A percentile compares a stretch with the other conserved stretches of the same genome.
These are phyloP conservation scores for Paramecium primaurelia DNA, from an alignment of 73 alveolate species.

Conservation along the genomic window DNA sequence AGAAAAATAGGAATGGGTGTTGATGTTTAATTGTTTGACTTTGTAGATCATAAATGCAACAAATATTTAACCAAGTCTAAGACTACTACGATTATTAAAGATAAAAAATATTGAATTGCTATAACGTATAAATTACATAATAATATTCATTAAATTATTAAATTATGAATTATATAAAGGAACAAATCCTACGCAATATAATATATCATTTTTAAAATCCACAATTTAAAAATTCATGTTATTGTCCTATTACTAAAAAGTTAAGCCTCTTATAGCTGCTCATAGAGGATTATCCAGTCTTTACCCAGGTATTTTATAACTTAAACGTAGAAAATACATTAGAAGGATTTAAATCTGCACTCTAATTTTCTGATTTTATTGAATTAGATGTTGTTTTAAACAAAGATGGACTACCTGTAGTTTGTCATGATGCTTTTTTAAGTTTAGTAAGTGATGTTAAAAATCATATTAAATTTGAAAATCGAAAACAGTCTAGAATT, in stretches of 20 bases:
- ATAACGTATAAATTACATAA: not conserved
- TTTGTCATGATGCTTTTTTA: conserved; percentile 28
- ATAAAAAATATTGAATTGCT: not conserved
- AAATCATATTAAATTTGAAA: not conserved
- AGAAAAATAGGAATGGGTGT: conserved; percentile 24
- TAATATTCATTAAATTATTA: not conserved
- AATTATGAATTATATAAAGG: not conserved
- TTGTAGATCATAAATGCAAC: not conserved
- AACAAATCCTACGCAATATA: not conserved
- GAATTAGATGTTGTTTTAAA: conserved; percentile 29
- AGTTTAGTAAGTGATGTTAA: not conserved
- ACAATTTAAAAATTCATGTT: not conserved
- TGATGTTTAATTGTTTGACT: not conserved
- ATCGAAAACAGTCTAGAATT: not conserved
- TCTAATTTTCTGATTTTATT: conserved; percentile 6
- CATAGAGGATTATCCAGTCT: conserved; percentile 21
- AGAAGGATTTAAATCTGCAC: not conserved
- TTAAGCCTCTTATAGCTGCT: conserved; percentile 37
- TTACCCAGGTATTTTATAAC: not conserved
- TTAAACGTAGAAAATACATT: conserved; percentile 8
- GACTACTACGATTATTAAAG: not conserved
- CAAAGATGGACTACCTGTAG: not conserved
- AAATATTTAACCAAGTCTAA: not conserved
- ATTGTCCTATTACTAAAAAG: not conserved
- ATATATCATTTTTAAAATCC: not conserved